These are phyloP conservation scores for Cryptococcus jaspeensis DNA, from an alignment of 1,284 basidiomycete genomes.

Conservation along the genomic window DNA sequence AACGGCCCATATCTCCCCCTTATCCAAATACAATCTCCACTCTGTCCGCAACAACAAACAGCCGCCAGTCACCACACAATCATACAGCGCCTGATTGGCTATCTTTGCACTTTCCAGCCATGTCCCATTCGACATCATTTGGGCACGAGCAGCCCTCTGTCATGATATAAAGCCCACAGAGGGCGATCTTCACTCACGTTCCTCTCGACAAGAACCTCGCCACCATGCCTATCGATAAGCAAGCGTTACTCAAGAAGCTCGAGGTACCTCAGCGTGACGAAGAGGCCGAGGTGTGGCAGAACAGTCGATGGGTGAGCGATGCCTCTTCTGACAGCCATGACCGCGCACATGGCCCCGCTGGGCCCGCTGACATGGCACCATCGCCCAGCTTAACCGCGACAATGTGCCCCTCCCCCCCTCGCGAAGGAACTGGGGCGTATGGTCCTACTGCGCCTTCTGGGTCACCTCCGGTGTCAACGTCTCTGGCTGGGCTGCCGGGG, in stretches of 20 bases:
- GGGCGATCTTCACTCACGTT: too few species aligned
- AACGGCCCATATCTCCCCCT: too few species aligned
- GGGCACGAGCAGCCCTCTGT: too few species aligned
- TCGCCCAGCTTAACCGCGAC: constrained; percentile 31
- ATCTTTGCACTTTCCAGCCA: too few species aligned
- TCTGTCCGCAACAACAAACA: too few species aligned
- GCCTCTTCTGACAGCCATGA: too few species aligned
- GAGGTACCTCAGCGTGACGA: constrained; percentile 27
- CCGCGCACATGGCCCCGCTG: not conserved
- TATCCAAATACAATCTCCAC: too few species aligned
- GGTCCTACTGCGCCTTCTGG: constrained; percentile 32
- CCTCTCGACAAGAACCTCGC: too few species aligned
- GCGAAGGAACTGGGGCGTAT: constrained; percentile 32
- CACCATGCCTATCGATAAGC: not conserved
- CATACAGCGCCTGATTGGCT: too few species aligned
- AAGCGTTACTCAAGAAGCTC: constrained; percentile 12
- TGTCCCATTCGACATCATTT: too few species aligned
- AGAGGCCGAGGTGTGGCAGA: constrained; percentile 31
- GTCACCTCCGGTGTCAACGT: constrained; percentile 27
- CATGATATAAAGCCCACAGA: not conserved
- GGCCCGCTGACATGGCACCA: not conserved
- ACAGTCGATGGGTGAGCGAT: constrained; percentile 27
- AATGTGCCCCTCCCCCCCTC: constrained; percentile 34
- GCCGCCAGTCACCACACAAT: too few species aligned
- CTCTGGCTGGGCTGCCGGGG: constrained; percentile 30